Evolutionary conservation across 306 rosid species (phyloP).

Genomic region (Vachellia pachyceras): DNA sequence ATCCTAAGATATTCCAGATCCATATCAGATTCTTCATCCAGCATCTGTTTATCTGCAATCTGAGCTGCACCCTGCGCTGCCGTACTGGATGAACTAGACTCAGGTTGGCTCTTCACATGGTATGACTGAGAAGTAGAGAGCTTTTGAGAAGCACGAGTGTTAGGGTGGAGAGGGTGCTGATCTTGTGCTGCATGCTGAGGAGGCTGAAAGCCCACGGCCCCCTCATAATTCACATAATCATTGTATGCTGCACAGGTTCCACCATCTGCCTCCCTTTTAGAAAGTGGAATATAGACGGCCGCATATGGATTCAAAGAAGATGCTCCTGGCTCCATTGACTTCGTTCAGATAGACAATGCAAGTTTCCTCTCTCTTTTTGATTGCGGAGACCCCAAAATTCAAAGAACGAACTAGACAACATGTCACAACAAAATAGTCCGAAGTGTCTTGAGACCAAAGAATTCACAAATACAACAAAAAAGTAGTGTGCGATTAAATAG

Average conservation of each 20-base stretch:
- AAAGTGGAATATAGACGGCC: slow-evolving; percentile 71
- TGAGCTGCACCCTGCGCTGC: slow-evolving; percentile 44
- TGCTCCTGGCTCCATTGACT: slow-evolving; percentile 60
- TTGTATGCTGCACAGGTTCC: slow-evolving; percentile 39
- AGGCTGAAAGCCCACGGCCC: slow-evolving; percentile 47
- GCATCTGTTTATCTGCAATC: slow-evolving; percentile 45
- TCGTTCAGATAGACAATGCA: slow-evolving; percentile 28
- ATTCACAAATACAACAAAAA: slow-evolving; percentile 6
- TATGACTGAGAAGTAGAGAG: slow-evolving; percentile 31
- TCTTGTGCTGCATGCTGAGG: slow-evolving; percentile 43
- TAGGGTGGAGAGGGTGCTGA: slow-evolving; percentile 32
- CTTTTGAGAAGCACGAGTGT: slow-evolving; percentile 33
- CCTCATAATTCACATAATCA: slow-evolving; percentile 40
- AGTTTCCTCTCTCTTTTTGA: background rate
- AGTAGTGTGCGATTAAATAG: background rate
- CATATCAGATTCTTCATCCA: slow-evolving; percentile 62
- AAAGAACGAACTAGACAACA: slow-evolving; percentile 35
- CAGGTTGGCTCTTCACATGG: slow-evolving; percentile 46
- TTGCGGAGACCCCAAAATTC: background rate
- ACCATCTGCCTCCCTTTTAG: slow-evolving; percentile 55
- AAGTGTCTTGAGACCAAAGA: slow-evolving; percentile 11
- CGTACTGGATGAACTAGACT: slow-evolving; percentile 49
- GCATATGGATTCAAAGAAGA: slow-evolving; percentile 88
- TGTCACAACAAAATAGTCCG: background rate
- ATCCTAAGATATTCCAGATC: too few species aligned